These are phyloP conservation scores for Kodamaea sp. DNA, from an alignment of 1,139 yeast genomes.

Conservation along the genomic window DNA sequence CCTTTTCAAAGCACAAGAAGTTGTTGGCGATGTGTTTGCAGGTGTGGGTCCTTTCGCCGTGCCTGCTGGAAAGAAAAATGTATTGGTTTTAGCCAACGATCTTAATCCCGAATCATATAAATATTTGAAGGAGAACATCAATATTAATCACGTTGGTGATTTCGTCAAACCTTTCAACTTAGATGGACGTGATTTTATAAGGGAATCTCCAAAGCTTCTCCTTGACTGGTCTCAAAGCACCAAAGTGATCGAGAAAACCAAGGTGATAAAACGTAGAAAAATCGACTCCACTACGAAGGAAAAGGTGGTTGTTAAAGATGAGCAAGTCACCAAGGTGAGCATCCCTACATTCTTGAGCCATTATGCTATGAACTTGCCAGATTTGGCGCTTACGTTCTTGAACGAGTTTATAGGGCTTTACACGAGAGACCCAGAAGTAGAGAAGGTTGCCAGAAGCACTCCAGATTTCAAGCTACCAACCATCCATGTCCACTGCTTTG, in stretches of 20 bases:
- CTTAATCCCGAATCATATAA: conserved; percentile 84
- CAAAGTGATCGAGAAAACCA: conserved; percentile 29
- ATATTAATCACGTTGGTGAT: conserved; percentile 58
- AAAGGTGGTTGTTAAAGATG: conserved; percentile 22
- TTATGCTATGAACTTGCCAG: conserved; percentile 96
- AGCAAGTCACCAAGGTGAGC: conserved; percentile 27
- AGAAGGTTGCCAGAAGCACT: conserved; percentile 27
- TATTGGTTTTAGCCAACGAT: conserved; percentile 87
- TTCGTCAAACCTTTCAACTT: conserved; percentile 67
- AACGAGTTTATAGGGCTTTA: conserved; percentile 76
- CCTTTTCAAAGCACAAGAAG: conserved; percentile 61
- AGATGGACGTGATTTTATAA: conserved; percentile 85
- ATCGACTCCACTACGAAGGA: conserved; percentile 22
- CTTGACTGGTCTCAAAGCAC: conserved; percentile 33
- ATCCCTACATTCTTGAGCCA: conserved; percentile 69
- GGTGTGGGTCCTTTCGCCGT: conserved; percentile 99
- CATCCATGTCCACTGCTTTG: conserved; percentile 90
- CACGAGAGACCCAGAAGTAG: conserved; percentile 35
- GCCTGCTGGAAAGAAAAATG: conserved; percentile 88
- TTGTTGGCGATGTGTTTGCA: conserved; percentile 94
- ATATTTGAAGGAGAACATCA: conserved; percentile 66
- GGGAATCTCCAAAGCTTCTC: conserved; percentile 55
- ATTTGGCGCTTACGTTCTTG: conserved; percentile 83
- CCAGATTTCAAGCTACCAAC: conserved; percentile 65
- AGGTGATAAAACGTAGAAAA: conserved; percentile 35